phyloP scores from a whole-genome alignment of 2,329 filamentous ascomycete genomes.

The Grosmannia penicillata region DNA sequence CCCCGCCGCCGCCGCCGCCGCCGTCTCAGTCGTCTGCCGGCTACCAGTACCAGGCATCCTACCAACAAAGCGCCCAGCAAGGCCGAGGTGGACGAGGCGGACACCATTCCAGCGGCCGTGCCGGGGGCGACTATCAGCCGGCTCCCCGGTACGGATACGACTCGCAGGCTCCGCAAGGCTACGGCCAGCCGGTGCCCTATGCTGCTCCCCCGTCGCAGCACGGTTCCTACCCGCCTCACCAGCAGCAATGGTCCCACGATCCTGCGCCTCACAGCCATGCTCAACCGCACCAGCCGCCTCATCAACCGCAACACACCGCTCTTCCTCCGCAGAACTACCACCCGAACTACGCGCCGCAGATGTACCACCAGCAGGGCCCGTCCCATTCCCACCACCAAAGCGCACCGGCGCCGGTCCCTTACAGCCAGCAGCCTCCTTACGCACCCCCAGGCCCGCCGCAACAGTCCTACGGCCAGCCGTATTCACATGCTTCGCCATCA shows the following conservation, averaged over 20 bases:
- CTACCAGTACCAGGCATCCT: constrained; percentile 25
- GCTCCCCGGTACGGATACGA: constrained; percentile 27
- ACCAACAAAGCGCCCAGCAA: constrained; percentile 16
- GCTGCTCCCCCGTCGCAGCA: constrained; percentile 18
- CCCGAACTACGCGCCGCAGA: constrained; percentile 42
- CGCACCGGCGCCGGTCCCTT: constrained; percentile 9
- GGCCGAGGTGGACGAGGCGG: constrained; percentile 25
- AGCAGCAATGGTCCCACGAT: constrained; percentile 26
- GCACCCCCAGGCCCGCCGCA: constrained; percentile 14
- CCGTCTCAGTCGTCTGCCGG: constrained; percentile 17
- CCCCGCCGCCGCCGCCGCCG: constrained; percentile 32
- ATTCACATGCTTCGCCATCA: constrained; percentile 12
- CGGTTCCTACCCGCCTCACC: constrained; percentile 15
- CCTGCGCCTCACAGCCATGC: constrained; percentile 17
- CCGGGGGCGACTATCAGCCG: constrained; percentile 26
- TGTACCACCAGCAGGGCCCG: constrained; percentile 28
- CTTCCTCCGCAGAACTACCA: constrained; percentile 41
- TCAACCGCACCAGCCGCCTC: constrained; percentile 17
- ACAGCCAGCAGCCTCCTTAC: constrained; percentile 8
- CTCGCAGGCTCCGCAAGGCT: constrained; percentile 17
- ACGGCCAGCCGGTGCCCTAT: constrained; percentile 15
- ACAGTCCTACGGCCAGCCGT: constrained; percentile 9
- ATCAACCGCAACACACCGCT: constrained; percentile 27
- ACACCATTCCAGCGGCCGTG: constrained; percentile 20
- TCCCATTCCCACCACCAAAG: constrained; percentile 7